Base-by-base conservation (phyloP, 331 rosid species). In the Spiraea crenata region DNA sequence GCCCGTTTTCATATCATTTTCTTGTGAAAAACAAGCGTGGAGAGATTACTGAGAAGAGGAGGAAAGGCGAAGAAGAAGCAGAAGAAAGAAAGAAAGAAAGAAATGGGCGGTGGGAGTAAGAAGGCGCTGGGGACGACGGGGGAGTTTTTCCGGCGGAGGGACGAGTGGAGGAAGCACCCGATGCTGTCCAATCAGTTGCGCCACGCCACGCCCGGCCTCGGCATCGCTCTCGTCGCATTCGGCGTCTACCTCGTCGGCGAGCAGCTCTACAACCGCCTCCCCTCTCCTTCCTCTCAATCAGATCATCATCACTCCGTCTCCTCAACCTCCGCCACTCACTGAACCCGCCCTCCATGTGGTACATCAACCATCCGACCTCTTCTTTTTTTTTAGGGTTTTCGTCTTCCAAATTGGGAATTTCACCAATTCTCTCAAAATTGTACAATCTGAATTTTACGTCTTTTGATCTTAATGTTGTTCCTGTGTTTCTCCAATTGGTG, bases 101-200 rank as follows among this genome's bases (percentile, higher is more conserved):
- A 19, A 39, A 48, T 72, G 69, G 71, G 68, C 31, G 12, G 49
- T 25, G 14, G 7, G 34, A 65, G 76, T 47, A 61, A 45, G 4
- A 81, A 76, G 76, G 57, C 84, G 15, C 54, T 86, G 75, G 96
- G 95, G 57, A 31, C 83, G 20, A 89, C 96, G 0, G 96, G 81
- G 59, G 97, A 95, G 81, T 91, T 95, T 76, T 95, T 95, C 87
- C 85, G 83, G 84, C 79, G 99, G 78, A 91, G 96, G 78, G 99
- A 95, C 57, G 87, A 49, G 51, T 95, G 99, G 99, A 91, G 99
- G 90, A 95, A 89, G 89, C 97, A 93, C 37, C 99, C 99, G 3
- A 83, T 74, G 97, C 82, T 91, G 0, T n/a, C 79, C 4, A 91
- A 85, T 80, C 99, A 93, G 90, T 44, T 91, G 5, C 91, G 93